Conservation (phyloP, 2,329 filamentous ascomycete genomes). For the Fusarium goolgardi region DNA sequence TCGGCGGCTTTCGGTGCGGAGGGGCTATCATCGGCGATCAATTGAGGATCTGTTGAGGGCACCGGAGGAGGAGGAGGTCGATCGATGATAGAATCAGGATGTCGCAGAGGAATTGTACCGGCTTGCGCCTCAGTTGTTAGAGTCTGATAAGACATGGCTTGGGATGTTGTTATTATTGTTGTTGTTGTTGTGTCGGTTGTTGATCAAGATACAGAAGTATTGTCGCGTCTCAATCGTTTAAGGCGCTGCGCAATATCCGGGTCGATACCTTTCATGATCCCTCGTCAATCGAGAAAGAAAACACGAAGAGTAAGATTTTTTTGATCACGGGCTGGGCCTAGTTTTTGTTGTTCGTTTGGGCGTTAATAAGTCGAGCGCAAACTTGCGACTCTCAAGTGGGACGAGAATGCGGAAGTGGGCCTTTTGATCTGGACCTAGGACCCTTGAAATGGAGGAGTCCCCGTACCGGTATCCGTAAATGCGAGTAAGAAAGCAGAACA, state of each 20-base stretch:
- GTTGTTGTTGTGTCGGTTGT: not conserved
- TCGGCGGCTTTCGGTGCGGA: constrained; percentile 47
- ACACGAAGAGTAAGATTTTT: not conserved
- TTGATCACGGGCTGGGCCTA: constrained; percentile 30
- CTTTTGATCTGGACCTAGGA: constrained; percentile 43
- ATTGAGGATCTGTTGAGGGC: constrained; percentile 54
- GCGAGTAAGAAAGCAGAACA: constrained; percentile 1
- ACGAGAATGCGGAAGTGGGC: constrained; percentile 40
- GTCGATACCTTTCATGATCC: constrained; percentile 47
- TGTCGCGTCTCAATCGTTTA: constrained; percentile 44
- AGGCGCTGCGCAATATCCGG: constrained; percentile 44
- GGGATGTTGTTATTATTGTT: not conserved
- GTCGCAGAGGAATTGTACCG: constrained; percentile 38
- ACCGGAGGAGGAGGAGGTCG: constrained; percentile 56
- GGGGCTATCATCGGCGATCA: constrained; percentile 46
- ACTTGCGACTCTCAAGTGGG: constrained; percentile 42
- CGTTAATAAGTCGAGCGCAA: constrained; percentile 39
- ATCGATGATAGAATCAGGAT: constrained; percentile 41
- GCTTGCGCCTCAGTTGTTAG: constrained; percentile 40
- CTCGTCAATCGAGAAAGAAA: constrained; percentile 39
- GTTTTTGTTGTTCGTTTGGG: constrained; percentile 38
- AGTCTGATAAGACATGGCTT: constrained; percentile 45
- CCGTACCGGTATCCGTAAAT: constrained; percentile 6
- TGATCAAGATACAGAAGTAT: constrained; percentile 44
- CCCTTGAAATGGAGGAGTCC: constrained; percentile 23